Evolutionary conservation across 495 filamentous ascomycete genomes (phyloP).

Genomic region (Aspergillus coremiiformis): DNA sequence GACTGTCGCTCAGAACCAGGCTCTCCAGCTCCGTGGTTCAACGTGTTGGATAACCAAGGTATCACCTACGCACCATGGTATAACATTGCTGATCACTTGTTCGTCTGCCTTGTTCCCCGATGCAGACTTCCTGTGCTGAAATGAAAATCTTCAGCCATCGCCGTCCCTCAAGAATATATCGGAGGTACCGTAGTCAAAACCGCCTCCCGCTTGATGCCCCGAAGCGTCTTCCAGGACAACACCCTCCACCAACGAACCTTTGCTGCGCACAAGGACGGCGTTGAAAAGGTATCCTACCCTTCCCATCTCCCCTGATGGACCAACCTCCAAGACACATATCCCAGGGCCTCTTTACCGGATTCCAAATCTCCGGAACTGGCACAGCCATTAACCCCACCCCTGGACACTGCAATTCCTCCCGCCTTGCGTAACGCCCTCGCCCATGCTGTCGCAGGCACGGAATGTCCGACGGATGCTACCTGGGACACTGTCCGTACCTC

Average conservation of each 20-base stretch:
- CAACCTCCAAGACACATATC: background rate
- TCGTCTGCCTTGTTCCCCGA: background rate
- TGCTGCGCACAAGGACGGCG: constrained; percentile 38
- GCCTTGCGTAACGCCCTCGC: constrained; percentile 48
- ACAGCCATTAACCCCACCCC: constrained; percentile 29
- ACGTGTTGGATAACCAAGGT: constrained; percentile 25
- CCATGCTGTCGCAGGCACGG: constrained; percentile 41
- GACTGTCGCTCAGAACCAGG: constrained; percentile 34
- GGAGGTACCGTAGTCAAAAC: constrained; percentile 31
- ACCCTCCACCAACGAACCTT: constrained; percentile 34
- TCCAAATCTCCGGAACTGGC: constrained; percentile 43
- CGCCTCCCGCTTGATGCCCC: no score
- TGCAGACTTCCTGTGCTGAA: no score
- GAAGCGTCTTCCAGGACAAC: no score
- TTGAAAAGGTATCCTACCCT: constrained; percentile 16
- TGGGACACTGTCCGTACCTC: constrained; percentile 4
- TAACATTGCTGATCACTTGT: constrained; percentile 42
- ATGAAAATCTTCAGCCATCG: constrained; percentile 36
- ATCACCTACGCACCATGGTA: constrained; percentile 39
- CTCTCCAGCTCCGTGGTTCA: no score
- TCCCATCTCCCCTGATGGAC: background rate
- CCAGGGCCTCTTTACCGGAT: constrained; percentile 27
- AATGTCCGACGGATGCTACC: constrained; percentile 15
- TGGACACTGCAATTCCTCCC: constrained; percentile 43
- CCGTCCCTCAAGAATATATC: constrained; percentile 43